Percentiles rank a stretch among this genome's conserved stretches.
Conservation (phyloP, 2,329 filamentous ascomycete genomes). For the Rugonectria rugulosa region DNA sequence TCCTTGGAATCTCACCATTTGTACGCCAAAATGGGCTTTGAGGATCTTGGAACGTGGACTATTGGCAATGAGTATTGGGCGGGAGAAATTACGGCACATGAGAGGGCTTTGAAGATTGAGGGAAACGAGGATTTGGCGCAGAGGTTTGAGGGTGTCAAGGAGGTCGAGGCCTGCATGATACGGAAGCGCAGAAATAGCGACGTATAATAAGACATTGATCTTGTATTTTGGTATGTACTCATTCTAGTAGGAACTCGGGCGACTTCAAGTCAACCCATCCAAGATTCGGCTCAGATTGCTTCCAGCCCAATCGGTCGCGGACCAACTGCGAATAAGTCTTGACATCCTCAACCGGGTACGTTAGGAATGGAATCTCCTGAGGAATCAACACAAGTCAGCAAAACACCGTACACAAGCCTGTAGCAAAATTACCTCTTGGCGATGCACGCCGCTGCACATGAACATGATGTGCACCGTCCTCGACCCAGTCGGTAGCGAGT, state of each 20-base stretch:
- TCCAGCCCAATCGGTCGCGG: slow-evolving; percentile 48
- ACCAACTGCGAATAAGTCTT: slow-evolving; percentile 47
- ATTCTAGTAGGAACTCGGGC: slow-evolving; percentile 39
- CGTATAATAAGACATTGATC: background rate
- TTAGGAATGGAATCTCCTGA: slow-evolving; percentile 33
- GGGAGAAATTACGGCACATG: slow-evolving; percentile 20
- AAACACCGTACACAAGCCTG: accelerated
- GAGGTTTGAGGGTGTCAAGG: slow-evolving; percentile 25
- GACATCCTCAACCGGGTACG: slow-evolving; percentile 48
- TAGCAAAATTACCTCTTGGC: slow-evolving; percentile 39
- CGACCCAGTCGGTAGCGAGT: slow-evolving; percentile 38
- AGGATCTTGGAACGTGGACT: slow-evolving; percentile 24
- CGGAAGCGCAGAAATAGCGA: slow-evolving; percentile 16
- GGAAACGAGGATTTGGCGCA: slow-evolving; percentile 10
- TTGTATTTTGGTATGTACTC: background rate
- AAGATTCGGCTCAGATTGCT: slow-evolving; percentile 49
- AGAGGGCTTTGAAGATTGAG: slow-evolving; percentile 13
- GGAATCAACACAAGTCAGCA: background rate
- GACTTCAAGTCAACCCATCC: slow-evolving; percentile 50
- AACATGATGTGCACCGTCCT: slow-evolving; percentile 50
- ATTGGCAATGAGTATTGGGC: slow-evolving; percentile 34
- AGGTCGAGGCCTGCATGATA: slow-evolving; percentile 36
- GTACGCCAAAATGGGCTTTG: slow-evolving; percentile 28
- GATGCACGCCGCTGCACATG: slow-evolving; percentile 47
- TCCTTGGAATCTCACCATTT: slow-evolving; percentile 28